Evolutionary conservation across 139 green algal species (phyloP), one percentile per base, ranked within the genome.

Genomic region (Chlamydomonas eustigma): DNA sequence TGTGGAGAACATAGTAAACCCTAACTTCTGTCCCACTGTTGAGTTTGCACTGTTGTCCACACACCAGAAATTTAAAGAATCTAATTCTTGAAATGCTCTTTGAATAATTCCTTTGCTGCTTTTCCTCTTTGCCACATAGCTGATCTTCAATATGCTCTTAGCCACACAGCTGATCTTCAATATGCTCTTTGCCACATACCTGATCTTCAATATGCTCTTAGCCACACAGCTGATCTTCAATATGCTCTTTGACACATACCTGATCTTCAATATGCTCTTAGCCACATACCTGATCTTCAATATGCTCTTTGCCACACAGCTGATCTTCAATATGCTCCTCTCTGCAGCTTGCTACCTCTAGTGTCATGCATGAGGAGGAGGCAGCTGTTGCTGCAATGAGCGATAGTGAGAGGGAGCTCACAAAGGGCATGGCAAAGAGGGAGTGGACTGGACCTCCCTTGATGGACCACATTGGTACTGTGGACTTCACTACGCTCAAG

Each of bases 391-490:
- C 44, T 58, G 44, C 44, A 64, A 71, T 65, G 50, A 78, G 68
- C 28, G 77, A 89, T 8, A 83, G 71, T 39, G 87, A 92, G 82
- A 78, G 82, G 66, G 70, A 78, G 52, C 81, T 91, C 64, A 78
- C 87, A 28, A 89, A 90, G 84, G 86, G 86, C 66, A 85, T 93
- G 81, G 75, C 73, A 58, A 81, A 86, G 18, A 81, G 85, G 68
- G 86, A 83, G 0, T 91, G 83, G 88, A 87, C 81, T 0, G 89
- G 89, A 2, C 80, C 89, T 3, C 86, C 89, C 39, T 87, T 90
- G 83, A 52, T 94, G 36, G 85, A 90, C 39, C 64, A 39, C 5
- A 81, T 91, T 4, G 85, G 5, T 36, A 30, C 64, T 8, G 44
- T 39, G 30, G 52, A 76, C 50, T 25, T 37, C 2, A 25, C 72